phyloP scores from a whole-genome alignment of 805 yeast species.

The Ogataea nitratoaversa region DNA sequence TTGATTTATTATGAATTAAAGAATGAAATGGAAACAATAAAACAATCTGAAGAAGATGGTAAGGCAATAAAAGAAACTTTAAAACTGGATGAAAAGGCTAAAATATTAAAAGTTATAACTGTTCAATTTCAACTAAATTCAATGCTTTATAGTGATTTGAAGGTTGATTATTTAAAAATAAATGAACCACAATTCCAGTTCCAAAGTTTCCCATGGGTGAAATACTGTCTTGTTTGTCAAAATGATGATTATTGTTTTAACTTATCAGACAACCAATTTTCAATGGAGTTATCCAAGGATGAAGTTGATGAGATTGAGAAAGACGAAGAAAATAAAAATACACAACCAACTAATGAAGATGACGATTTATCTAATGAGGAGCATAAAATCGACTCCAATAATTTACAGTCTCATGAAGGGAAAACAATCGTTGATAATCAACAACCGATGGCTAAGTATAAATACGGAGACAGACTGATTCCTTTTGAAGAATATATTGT shows the following conservation, averaged over 20 bases:
- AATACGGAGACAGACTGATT: conserved; percentile 10
- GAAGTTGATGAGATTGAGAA: conserved; percentile 1
- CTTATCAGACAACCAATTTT: conserved; percentile 22
- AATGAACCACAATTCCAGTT: conserved; percentile 56
- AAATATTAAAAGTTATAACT: conserved; percentile 6
- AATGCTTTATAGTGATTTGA: conserved; percentile 60
- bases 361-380: conserved; percentile 3
- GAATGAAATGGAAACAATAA: conserved; percentile 31
- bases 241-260: conserved; percentile 27
- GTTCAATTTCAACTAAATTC: conserved; percentile 57
- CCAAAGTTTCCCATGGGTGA: conserved; percentile 73
- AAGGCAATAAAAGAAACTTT: conserved; percentile 1
- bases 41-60: conserved; percentile 27
- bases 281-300: conserved; percentile 8
- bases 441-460: conserved; percentile 1
- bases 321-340: neutral
- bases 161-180: conserved; percentile 62
- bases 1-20: conserved; percentile 28
- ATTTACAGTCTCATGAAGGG: neutral
- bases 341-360: conserved; percentile 1
- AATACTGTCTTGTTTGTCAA: conserved; percentile 44
- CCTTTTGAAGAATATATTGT: conserved; percentile 29
- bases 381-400: neutral
- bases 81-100: conserved; percentile 4
- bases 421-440: neutral